Percentiles rank a stretch among this genome's conserved stretches.
Evolutionary conservation across 352 stramenopile species (phyloP).

Genomic region (Phytophthora litchii): DNA sequence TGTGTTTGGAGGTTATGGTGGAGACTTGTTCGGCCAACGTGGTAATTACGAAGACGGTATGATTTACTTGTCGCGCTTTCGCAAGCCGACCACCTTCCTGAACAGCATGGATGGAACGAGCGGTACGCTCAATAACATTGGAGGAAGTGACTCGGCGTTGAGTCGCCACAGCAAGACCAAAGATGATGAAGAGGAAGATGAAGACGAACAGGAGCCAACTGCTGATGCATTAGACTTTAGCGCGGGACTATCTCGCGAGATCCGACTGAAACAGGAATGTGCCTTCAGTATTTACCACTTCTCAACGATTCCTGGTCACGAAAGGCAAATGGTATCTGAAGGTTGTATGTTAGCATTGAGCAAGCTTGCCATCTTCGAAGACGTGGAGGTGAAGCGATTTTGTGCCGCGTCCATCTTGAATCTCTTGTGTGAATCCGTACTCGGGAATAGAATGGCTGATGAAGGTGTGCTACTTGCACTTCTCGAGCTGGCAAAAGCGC

Average conservation of each 20-base stretch:
- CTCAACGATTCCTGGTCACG: slow-evolving; percentile 64
- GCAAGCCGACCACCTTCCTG: slow-evolving; percentile 51
- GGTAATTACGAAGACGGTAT: slow-evolving; percentile 88
- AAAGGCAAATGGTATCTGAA: slow-evolving; percentile 79
- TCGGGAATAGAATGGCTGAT: slow-evolving; percentile 67
- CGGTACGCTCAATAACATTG: slow-evolving; percentile 29
- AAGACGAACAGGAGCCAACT: slow-evolving; percentile 50
- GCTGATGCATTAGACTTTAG: slow-evolving; percentile 47
- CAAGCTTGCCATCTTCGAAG: slow-evolving; percentile 77
- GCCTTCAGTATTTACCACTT: slow-evolving; percentile 87
- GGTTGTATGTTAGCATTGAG: slow-evolving; percentile 76
- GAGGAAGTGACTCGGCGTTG: slow-evolving; percentile 23
- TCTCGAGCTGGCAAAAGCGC: slow-evolving; percentile 78
- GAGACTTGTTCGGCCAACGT: slow-evolving; percentile 85
- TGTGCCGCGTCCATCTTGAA: slow-evolving; percentile 86
- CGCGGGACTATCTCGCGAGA: slow-evolving; percentile 49
- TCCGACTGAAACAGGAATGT: slow-evolving; percentile 81
- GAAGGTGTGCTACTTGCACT: slow-evolving; percentile 75
- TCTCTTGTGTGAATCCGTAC: slow-evolving; percentile 55
- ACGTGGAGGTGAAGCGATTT: slow-evolving; percentile 83
- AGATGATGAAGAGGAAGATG: slow-evolving; percentile 48
- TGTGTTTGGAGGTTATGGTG: slow-evolving; percentile 69
- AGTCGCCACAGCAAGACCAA: slow-evolving; percentile 52
- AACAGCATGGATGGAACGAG: slow-evolving; percentile 21
- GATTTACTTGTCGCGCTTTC: slow-evolving; percentile 88